These are phyloP conservation scores for Monosporascus sp. DNA, from an alignment of 2,329 filamentous ascomycete species.

Conservation along the genomic window DNA sequence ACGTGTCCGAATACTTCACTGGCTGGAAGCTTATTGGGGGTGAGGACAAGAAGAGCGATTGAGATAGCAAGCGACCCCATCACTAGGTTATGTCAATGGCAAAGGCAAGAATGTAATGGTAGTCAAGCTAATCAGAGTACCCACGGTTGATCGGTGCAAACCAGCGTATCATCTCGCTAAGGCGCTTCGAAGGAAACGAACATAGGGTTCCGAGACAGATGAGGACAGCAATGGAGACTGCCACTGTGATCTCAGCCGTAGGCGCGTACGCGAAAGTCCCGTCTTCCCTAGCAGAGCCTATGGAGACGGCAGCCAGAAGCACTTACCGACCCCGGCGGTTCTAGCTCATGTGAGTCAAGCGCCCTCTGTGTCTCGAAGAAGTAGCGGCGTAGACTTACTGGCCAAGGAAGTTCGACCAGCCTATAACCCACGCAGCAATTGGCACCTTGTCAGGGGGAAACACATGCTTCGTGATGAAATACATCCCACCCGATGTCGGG, in stretches of 20 bases:
- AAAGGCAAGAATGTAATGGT: background rate
- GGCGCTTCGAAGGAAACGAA: constrained; percentile 53
- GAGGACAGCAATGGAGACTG: constrained; percentile 51
- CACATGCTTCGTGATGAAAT: constrained; percentile 2
- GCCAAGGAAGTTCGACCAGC: constrained; percentile 63
- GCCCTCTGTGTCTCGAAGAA: constrained; percentile 34
- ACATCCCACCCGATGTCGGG: constrained; percentile 61
- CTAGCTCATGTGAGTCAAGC: background rate
- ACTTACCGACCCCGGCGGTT: constrained; percentile 2
- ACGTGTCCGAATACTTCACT: constrained; percentile 58
- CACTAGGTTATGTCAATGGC: constrained; percentile 26
- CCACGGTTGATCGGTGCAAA: constrained; percentile 61
- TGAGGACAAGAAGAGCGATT: constrained; percentile 51
- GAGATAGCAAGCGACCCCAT: constrained; percentile 56
- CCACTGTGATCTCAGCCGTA: constrained; percentile 53
- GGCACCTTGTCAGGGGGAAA: constrained; percentile 26
- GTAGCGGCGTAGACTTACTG: constrained; percentile 52
- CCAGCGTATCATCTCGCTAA: constrained; percentile 57
- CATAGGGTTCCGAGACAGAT: constrained; percentile 54
- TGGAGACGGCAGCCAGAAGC: constrained; percentile 45
- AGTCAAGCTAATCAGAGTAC: constrained; percentile 2
- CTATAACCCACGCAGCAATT: constrained; percentile 60
- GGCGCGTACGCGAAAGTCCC: constrained; percentile 49
- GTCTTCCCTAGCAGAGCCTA: constrained; percentile 50
- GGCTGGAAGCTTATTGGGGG: constrained; percentile 52